phyloP scores from a whole-genome alignment of 2,329 filamentous ascomycete genomes.

The Dactylellina sp. region DNA sequence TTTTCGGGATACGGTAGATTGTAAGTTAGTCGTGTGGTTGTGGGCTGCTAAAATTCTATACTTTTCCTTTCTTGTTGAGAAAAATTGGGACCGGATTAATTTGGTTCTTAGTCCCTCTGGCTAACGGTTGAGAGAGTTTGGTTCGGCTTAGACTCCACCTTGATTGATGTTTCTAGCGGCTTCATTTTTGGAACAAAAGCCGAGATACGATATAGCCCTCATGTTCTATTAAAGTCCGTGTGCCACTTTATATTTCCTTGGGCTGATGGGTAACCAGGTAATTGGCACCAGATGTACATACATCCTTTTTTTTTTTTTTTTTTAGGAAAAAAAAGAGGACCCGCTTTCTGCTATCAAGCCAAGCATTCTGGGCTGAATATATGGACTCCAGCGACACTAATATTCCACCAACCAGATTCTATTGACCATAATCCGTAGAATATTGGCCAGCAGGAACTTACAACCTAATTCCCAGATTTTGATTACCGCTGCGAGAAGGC shows the following conservation, averaged over 20 bases:
- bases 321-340: no score
- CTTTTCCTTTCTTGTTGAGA: background rate
- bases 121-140: background rate
- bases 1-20: no score
- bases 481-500: no score
- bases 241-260: background rate
- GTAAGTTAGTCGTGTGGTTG: background rate
- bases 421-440: background rate
- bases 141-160: slow-evolving; percentile 2
- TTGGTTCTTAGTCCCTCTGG: no score
- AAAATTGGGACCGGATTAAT: no score
- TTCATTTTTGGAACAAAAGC: no score
- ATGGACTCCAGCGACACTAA: slow-evolving; percentile 11
- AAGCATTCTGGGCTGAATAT: slow-evolving; percentile 27
- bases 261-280: slow-evolving; percentile 7
- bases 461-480: no score
- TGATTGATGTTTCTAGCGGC: no score
- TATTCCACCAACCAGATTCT: slow-evolving; percentile 53
- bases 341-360: background rate
- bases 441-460: no score
- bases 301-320: background rate
- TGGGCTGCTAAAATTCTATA: background rate
- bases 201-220: no score
- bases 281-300: background rate
- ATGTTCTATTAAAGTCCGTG: slow-evolving; percentile 9